phyloP scores from a whole-genome alignment of 1,284 basidiomycete genomes.

The Bjerkandera adusta region DNA sequence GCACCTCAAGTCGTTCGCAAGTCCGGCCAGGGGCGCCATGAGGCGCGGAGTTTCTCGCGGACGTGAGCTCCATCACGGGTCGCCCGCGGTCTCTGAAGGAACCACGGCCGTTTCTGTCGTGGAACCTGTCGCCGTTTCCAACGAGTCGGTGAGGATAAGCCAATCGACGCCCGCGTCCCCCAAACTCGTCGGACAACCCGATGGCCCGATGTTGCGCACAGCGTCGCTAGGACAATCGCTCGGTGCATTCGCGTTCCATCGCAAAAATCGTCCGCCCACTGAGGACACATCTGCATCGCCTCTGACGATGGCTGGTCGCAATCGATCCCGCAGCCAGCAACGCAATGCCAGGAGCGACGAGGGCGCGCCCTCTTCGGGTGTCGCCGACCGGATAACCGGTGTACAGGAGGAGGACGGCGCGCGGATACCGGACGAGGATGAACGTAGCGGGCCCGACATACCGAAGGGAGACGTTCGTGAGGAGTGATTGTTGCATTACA shows the following conservation, averaged over 20 bases:
- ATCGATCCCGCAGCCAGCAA: conserved; percentile 5
- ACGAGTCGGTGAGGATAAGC: neutral
- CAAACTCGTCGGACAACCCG: neutral
- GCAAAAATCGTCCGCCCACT: neutral
- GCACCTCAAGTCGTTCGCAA: conserved; percentile 20
- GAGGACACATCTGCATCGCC: too few species aligned
- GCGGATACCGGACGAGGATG: conserved; percentile 12
- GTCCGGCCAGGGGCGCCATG: conserved; percentile 9
- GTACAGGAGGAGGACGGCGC: conserved; percentile 9
- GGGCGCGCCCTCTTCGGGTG: neutral
- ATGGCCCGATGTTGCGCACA: conserved; percentile 4
- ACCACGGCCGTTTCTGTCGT: conserved; percentile 5
- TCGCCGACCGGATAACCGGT: conserved; percentile 8
- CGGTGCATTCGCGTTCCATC: conserved; percentile 5
- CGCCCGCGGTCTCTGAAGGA: conserved; percentile 7
- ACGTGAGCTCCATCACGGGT: neutral
- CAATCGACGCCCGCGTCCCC: conserved; percentile 2
- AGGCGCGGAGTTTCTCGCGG: conserved; percentile 17
- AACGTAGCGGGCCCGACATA: conserved; percentile 15
- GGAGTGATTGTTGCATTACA: too few species aligned
- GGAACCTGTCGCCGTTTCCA: neutral
- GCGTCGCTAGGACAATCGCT: conserved; percentile 10
- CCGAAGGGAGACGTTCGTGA: neutral
- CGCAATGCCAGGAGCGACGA: neutral
- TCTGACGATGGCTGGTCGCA: neutral